phyloP scores from a whole-genome alignment of 345 rosid species.

The Eucalyptus viminalis region DNA sequence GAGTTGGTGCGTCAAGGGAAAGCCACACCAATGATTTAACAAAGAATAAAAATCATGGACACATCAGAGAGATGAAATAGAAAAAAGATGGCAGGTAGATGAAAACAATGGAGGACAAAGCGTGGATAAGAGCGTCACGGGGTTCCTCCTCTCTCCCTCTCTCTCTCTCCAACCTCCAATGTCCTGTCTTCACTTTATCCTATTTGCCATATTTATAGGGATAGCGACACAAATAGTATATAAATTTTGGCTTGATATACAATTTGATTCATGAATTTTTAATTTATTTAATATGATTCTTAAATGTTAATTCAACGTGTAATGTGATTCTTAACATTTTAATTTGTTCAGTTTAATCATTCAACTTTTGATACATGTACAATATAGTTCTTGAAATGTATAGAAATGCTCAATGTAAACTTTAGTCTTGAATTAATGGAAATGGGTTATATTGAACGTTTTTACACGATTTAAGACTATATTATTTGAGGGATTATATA shows the following conservation, averaged over 20 bases:
- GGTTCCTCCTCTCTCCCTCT: neutral
- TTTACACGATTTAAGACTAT: too few relatives aligned
- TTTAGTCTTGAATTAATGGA: too few relatives aligned
- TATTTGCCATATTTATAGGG: neutral
- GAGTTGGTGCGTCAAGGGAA: neutral
- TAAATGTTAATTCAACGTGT: fast-evolving
- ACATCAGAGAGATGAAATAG: neutral
- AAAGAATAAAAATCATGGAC: neutral
- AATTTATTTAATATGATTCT: too few relatives aligned
- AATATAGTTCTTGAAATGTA: fast-evolving
- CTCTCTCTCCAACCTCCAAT: neutral
- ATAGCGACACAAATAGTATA: too few relatives aligned
- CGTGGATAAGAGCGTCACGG: neutral
- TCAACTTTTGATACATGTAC: fast-evolving
- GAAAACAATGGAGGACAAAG: neutral
- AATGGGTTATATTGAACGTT: too few relatives aligned
- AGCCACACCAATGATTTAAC: neutral
- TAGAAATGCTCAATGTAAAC: fast-evolving
- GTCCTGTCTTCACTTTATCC: neutral
- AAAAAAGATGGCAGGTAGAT: neutral
- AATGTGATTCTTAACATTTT: too few relatives aligned
- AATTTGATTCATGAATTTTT: fast-evolving
- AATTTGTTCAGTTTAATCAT: fast-evolving
- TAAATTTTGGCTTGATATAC: fast-evolving
- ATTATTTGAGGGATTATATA: fast-evolving